These are phyloP conservation scores for Oldenlandia corymbosa DNA, from an alignment of 257 asterid species.

Conservation along the genomic window DNA sequence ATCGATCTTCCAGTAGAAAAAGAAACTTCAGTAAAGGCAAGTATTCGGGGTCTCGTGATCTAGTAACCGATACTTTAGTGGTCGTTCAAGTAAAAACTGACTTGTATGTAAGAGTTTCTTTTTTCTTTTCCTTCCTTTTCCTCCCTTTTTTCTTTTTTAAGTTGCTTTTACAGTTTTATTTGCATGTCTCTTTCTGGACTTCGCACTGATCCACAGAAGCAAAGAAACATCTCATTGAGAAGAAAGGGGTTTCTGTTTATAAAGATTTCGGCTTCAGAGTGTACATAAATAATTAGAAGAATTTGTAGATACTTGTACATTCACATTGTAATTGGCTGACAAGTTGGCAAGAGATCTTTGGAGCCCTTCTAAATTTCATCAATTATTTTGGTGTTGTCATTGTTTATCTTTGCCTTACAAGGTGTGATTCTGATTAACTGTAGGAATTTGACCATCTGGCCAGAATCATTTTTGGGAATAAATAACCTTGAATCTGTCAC, in stretches of 20 bases:
- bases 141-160: background rate
- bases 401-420: background rate
- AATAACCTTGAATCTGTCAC: background rate
- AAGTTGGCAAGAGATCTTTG: background rate
- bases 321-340: background rate
- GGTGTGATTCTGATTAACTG: background rate
- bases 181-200: no score
- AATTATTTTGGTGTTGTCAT: background rate
- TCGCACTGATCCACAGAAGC: background rate
- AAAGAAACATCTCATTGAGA: background rate
- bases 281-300: background rate
- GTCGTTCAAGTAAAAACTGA: background rate
- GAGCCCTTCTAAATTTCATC: background rate
- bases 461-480: background rate
- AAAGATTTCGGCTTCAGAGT: no score
- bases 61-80: background rate
- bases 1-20: constrained; percentile 49
- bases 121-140: no score
- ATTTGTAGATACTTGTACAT: background rate
- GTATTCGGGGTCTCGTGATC: constrained; percentile 1
- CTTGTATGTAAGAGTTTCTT: background rate
- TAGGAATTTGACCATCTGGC: background rate
- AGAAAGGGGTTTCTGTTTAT: background rate
- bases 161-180: background rate
- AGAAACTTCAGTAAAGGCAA: constrained; percentile 59